Conservation (phyloP, 208 protist genomes). For the Leishmania martiniquensis region DNA sequence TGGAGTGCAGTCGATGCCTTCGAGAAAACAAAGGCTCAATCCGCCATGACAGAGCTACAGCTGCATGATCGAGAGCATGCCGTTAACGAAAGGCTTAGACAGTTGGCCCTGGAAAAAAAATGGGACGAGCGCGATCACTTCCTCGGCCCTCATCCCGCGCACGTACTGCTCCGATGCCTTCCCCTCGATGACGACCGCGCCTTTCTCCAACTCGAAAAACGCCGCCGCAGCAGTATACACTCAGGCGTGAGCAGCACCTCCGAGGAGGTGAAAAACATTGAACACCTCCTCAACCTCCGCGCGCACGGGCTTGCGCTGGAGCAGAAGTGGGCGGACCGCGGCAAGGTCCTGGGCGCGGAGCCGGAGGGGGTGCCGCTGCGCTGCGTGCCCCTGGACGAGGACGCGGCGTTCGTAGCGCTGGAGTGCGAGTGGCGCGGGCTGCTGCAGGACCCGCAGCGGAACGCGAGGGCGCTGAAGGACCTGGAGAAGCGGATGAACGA, state of each 20-base stretch:
- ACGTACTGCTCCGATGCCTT: conserved; percentile 30
- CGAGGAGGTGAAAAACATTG: neutral
- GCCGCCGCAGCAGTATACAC: conserved; percentile 13
- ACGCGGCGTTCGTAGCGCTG: conserved; percentile 16
- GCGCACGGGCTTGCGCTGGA: conserved; percentile 50
- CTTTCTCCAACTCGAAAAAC: conserved; percentile 13
- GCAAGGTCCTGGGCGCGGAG: conserved; percentile 36
- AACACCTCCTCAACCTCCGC: conserved; percentile 55
- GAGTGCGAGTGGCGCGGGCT: too few relatives aligned
- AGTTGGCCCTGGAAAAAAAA: conserved; percentile 35
- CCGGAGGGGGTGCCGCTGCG: conserved; percentile 53
- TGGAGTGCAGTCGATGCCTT: conserved; percentile 14
- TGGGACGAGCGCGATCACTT: conserved; percentile 39
- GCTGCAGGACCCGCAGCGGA: too few relatives aligned
- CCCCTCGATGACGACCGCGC: conserved; percentile 33
- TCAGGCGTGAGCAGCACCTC: neutral
- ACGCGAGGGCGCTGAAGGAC: too few relatives aligned
- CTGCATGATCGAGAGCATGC: conserved; percentile 17
- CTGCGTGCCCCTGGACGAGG: conserved; percentile 40
- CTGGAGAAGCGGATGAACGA: too few relatives aligned
- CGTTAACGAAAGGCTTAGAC: conserved; percentile 31
- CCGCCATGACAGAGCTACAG: neutral
- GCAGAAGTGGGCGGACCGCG: conserved; percentile 42
- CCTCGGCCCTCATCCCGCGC: conserved; percentile 27
- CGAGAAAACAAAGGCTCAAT: conserved; percentile 10